Conservation (phyloP, 2,329 filamentous ascomycete genomes). For the Fusarium abutilonis region DNA sequence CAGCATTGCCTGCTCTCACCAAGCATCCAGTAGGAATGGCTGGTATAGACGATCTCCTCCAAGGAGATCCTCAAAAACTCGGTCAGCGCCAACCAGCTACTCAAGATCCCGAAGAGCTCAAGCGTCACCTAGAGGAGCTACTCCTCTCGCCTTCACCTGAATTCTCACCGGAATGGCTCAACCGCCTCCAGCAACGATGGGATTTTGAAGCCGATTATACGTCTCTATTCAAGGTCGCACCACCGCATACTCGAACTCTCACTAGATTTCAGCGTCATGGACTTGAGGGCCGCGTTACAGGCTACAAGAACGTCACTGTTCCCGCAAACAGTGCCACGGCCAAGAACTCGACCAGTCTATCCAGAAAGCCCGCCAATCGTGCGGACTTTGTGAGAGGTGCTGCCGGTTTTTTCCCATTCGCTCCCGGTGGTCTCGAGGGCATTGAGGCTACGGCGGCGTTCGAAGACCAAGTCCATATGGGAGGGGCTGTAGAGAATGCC, state of each 20-base stretch:
- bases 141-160: constrained; percentile 81
- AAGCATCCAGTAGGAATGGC: constrained; percentile 42
- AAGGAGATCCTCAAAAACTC: constrained; percentile 26
- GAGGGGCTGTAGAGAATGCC: constrained; percentile 54
- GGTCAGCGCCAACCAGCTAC: constrained; percentile 31
- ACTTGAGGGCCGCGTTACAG: constrained; percentile 89
- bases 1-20: constrained; percentile 5
- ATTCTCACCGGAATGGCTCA: constrained; percentile 88
- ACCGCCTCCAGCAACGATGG: constrained; percentile 89
- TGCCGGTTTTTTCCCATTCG: constrained; percentile 93
- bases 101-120: constrained; percentile 69
- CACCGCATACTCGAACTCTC: constrained; percentile 93
- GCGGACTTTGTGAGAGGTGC: constrained; percentile 93
- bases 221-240: constrained; percentile 86
- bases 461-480: constrained; percentile 76
- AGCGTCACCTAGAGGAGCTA: constrained; percentile 75
- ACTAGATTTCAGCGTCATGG: constrained; percentile 92
- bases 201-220: constrained; percentile 81
- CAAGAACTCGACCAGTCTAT: constrained; percentile 92
- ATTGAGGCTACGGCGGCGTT: constrained; percentile 86
- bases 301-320: constrained; percentile 93
- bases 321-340: constrained; percentile 89
- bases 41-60: constrained; percentile 51
- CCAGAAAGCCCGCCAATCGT: constrained; percentile 84
- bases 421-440: constrained; percentile 86